Conservation (phyloP, 768 basidiomycete species). For the Mycena albidolilacea region DNA sequence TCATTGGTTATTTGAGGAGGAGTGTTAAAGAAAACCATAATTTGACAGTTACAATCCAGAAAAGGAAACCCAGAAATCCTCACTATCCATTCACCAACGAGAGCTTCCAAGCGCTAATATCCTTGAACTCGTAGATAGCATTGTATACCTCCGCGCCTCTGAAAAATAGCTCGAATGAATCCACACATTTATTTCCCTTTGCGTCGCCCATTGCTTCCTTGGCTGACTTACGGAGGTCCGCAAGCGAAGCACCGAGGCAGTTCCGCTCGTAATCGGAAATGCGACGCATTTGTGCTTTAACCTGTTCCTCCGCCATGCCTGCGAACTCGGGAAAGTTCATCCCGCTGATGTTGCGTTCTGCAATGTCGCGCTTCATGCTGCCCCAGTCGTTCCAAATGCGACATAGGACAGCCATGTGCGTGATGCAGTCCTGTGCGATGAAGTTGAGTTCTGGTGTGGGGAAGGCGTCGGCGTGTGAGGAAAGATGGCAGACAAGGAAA, state of each 20-base stretch:
- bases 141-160: neutral
- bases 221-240: neutral
- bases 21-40: neutral
- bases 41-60: too few relatives aligned
- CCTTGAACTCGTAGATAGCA: constrained; percentile 6
- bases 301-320: neutral
- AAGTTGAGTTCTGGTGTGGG: constrained; percentile 2
- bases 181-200: neutral
- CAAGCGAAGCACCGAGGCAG: neutral
- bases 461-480: neutral
- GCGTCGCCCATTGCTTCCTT: constrained; percentile 2
- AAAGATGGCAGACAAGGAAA: neutral
- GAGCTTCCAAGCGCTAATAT: constrained; percentile 6
- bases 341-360: neutral
- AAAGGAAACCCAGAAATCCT: neutral
- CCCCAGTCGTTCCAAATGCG: constrained; percentile 9
- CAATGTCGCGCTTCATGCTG: constrained; percentile 5
- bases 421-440: constrained; percentile 8
- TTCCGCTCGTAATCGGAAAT: constrained; percentile 2
- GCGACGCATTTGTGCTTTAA: neutral
- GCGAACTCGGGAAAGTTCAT: neutral
- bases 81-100: neutral
- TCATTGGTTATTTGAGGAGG: too few relatives aligned
- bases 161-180: constrained; percentile 8
- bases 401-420: constrained; percentile 1